phyloP scores from a whole-genome alignment of 1,284 basidiomycete genomes.

The Sporisorium graminicola region DNA sequence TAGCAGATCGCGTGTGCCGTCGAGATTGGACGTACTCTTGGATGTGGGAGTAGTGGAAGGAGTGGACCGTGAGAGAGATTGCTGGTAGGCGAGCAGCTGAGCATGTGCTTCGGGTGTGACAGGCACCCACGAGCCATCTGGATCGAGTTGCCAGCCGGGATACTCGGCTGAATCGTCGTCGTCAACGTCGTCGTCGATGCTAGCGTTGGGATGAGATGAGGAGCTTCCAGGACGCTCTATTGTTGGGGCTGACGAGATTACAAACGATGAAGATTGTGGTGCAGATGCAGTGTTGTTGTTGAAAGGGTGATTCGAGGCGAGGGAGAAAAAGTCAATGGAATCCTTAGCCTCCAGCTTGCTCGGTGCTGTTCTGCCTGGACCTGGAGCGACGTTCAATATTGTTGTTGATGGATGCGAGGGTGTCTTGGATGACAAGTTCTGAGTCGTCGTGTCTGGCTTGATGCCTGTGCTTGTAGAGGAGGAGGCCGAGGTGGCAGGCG shows the following conservation, averaged over 20 bases:
- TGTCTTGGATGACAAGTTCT: not conserved
- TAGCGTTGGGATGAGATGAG: not conserved
- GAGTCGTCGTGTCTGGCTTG: not conserved
- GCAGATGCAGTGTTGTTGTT: conserved; percentile 2
- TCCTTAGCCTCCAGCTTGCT: conserved; percentile 16
- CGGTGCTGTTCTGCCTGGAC: not conserved
- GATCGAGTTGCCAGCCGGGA: conserved; percentile 66
- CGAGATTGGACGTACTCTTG: conserved; percentile 28
- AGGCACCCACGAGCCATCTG: conserved; percentile 66
- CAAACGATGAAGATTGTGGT: conserved; percentile 4
- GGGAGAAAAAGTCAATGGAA: conserved; percentile 48
- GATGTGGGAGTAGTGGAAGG: conserved; percentile 2
- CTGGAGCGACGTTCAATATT: not conserved
- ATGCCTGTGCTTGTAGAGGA: not conserved
- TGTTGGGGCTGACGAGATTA: conserved; percentile 56
- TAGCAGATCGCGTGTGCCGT: conserved; percentile 39
- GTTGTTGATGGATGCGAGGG: not conserved
- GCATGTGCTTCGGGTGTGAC: conserved; percentile 67
- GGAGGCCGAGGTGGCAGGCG: conserved; percentile 1
- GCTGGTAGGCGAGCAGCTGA: conserved; percentile 49
- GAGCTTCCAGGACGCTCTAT: conserved; percentile 21
- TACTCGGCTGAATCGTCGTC: conserved; percentile 28
- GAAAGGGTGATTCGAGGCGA: conserved; percentile 8
- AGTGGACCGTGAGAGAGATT: conserved; percentile 4
- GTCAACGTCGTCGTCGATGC: not conserved